Evolutionary conservation across 1,139 yeast genomes (phyloP).

Genomic region (Sugiyamaella neomexicana): DNA sequence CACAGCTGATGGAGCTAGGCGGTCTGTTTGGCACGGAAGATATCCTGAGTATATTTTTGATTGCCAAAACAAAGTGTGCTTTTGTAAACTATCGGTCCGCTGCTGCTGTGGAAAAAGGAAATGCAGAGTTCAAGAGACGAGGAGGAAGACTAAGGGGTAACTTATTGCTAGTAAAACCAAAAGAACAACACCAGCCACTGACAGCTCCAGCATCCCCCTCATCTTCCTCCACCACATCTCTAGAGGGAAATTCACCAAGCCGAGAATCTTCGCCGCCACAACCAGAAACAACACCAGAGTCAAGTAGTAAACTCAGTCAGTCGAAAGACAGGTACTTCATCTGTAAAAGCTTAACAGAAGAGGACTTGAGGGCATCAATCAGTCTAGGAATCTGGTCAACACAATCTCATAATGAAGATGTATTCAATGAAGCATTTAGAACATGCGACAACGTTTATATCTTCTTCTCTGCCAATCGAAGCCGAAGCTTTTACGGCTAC

Average conservation of each 20-base stretch:
- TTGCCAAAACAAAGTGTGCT: slow-evolving; percentile 44
- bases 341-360: slow-evolving; percentile 43
- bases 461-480: slow-evolving; percentile 45
- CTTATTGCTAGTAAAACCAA: slow-evolving; percentile 37
- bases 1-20: slow-evolving; percentile 40
- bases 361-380: slow-evolving; percentile 41
- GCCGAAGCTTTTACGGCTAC: slow-evolving; percentile 44
- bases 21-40: slow-evolving; percentile 41
- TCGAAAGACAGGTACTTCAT: slow-evolving; percentile 40
- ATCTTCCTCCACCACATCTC: background rate
- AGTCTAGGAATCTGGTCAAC: slow-evolving; percentile 43
- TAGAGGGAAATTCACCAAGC: background rate
- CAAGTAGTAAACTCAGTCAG: background rate
- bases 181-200: background rate
- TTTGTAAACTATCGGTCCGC: slow-evolving; percentile 42
- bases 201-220: background rate
- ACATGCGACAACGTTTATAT: slow-evolving; percentile 41
- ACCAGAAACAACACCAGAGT: background rate
- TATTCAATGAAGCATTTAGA: slow-evolving; percentile 41
- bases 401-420: slow-evolving; percentile 42
- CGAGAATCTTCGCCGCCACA: background rate
- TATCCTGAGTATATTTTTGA: slow-evolving; percentile 42
- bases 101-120: slow-evolving; percentile 38
- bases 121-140: slow-evolving; percentile 32
- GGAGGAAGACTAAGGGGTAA: slow-evolving; percentile 39